Percentiles rank a stretch among this genome's conserved stretches.
These are phyloP conservation scores for Lignosus rhinocerotis DNA, from an alignment of 1,284 basidiomycete genomes.

Conservation along the genomic window DNA sequence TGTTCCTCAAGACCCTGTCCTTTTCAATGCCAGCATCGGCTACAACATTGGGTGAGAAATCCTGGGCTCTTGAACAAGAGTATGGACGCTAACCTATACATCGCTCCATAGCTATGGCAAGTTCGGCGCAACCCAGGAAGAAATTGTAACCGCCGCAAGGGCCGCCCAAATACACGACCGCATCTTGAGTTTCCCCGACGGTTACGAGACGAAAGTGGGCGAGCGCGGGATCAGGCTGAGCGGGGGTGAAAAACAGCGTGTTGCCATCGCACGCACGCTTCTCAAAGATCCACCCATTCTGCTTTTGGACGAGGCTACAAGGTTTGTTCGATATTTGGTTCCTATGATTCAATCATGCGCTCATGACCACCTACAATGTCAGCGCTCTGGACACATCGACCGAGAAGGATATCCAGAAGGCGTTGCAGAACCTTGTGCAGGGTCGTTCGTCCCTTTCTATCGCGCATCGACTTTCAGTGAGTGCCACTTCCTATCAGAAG, in stretches of 20 bases:
- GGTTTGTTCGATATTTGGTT: conserved; percentile 37
- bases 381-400: conserved; percentile 83
- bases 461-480: conserved; percentile 76
- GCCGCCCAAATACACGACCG: conserved; percentile 84
- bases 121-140: conserved; percentile 64
- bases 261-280: conserved; percentile 85
- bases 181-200: conserved; percentile 77
- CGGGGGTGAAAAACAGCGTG: conserved; percentile 83
- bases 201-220: conserved; percentile 77
- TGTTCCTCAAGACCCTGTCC: conserved; percentile 80
- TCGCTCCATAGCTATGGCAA: conserved; percentile 59
- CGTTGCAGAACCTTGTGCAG: conserved; percentile 69
- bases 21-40: conserved; percentile 80
- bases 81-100: not conserved
- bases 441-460: conserved; percentile 78
- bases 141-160: conserved; percentile 71
- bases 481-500: conserved; percentile 32
- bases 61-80: not conserved
- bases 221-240: conserved; percentile 83
- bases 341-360: conserved; percentile 6
- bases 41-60: conserved; percentile 70
- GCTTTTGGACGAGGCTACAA: conserved; percentile 81
- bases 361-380: conserved; percentile 15
- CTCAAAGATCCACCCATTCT: conserved; percentile 85
- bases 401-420: conserved; percentile 84